A percentile compares a stretch with the other conserved stretches of the same genome.
Evolutionary conservation across 139 green algal species (phyloP).

Genomic region (Chlamydomonas incerta): DNA sequence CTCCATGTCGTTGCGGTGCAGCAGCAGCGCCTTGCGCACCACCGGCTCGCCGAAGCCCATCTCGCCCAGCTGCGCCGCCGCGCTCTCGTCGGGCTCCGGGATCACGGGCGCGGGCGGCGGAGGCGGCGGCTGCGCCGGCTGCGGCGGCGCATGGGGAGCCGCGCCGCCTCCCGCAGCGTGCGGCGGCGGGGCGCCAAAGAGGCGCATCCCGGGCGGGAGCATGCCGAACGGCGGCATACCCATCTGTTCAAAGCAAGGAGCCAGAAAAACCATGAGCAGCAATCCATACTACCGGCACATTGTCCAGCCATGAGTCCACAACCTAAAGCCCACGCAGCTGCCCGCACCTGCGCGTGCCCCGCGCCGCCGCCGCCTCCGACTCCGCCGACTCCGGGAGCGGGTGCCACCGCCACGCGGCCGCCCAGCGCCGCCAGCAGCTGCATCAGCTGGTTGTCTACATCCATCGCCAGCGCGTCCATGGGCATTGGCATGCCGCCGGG

Average conservation of each 20-base stretch:
- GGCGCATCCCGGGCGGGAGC: neutral
- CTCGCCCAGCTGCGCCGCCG: constrained; percentile 51
- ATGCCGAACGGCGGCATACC: neutral
- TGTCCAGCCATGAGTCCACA: too few species aligned
- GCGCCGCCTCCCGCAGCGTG: neutral
- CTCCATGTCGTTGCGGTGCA: constrained; percentile 56
- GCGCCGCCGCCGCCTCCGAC: neutral
- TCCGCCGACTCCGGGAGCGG: neutral
- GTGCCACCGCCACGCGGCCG: constrained; percentile 15
- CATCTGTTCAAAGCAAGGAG: too few species aligned
- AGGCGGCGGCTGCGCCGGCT: neutral
- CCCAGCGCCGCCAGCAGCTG: constrained; percentile 55
- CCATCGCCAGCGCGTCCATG: constrained; percentile 1
- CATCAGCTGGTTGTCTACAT: constrained; percentile 53
- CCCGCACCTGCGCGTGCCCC: neutral
- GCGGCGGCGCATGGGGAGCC: neutral
- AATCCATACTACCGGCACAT: too few species aligned
- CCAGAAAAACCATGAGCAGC: too few species aligned
- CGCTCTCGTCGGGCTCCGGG: constrained; percentile 48
- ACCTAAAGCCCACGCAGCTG: too few species aligned
- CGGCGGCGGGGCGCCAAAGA: neutral
- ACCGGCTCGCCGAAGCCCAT: constrained; percentile 65
- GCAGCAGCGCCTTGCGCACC: constrained; percentile 65
- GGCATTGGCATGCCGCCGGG: neutral
- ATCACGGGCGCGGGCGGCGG: neutral